Base-by-base conservation (phyloP, 2,329 filamentous ascomycete species). In the Chaetomium globosum region DNA sequence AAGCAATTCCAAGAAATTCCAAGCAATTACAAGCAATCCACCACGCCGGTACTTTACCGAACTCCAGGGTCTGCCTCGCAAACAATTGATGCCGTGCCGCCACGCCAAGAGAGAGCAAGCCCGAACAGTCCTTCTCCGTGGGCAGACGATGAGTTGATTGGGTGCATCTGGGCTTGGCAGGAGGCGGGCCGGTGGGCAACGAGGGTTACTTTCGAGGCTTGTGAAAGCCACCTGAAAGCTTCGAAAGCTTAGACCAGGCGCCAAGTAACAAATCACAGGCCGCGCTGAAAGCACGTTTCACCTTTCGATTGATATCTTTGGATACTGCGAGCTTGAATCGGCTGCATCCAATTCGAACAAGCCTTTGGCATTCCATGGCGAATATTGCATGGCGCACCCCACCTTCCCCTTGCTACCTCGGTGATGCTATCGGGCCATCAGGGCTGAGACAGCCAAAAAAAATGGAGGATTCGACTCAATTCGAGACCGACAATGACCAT, bases 1-100 rank as follows among this genome's bases (percentile, higher is more conserved):
- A 52, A 52, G 49, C 49, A 52, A 52, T 28, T 52, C 49, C 48
- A 51, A 51, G 48, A 16, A 51, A 5, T n/a, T n/a, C 12, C 39
- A 46, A 46, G 39, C 19, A n/a, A 46, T 21, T 16, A 23, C 23
- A 52, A 52, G 28, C 23, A 16, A 52, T 13, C 49, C 49, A 52
- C 30, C 23, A 30, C 16, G 28, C 23, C 49, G 49, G 49, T 8
- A 26, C 26, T 26, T 26, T 26, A 26, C 26, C 2, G 2, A 26
- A 26, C 28, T 30, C 30, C 23, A 16, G 12, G 8, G 21, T 52
- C 28, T 52, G 21, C 48, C 12, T 23, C 49, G 49, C 23, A 16
- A 30, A 52, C n/a, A 28, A 10, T 23, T 7, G 26, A 52, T 28
- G 49, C 26, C 26, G 49, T 23, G 49, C 49, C 12, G 49, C n/a